These are phyloP conservation scores for Dendrobium huoshanense DNA, from an alignment of 106 monocot genomes.

Conservation along the genomic window DNA sequence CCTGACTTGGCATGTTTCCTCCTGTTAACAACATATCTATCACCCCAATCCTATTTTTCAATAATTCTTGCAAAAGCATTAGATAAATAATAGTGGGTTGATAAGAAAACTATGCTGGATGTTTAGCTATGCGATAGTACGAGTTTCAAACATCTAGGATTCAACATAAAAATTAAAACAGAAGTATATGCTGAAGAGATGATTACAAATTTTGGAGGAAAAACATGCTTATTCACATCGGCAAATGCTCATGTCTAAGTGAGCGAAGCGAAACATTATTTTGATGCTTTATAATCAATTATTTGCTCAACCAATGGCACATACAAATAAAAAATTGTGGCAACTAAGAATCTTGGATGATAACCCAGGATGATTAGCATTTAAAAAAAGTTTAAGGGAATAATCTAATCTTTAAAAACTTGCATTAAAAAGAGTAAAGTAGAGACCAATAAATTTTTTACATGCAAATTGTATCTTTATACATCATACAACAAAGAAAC, in stretches of 20 bases:
- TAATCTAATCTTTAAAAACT: background rate
- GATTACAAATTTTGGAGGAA: no score
- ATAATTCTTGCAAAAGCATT: no score
- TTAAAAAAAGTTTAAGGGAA: no score
- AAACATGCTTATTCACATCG: background rate
- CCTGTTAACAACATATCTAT: no score
- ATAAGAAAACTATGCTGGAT: no score
- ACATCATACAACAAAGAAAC: background rate
- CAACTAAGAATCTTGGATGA: background rate
- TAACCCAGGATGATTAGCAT: background rate
- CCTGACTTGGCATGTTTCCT: no score
- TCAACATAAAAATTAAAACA: no score
- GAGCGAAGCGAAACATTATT: background rate
- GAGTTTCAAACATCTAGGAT: no score
- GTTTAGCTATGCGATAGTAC: no score
- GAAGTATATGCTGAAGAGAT: no score
- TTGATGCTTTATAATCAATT: background rate
- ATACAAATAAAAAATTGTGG: background rate
- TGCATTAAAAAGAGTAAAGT: background rate
- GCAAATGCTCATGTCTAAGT: background rate
- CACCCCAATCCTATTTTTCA: no score
- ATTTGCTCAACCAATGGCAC: background rate
- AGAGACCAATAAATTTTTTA: background rate
- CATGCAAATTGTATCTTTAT: background rate
- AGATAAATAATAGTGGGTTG: no score